A percentile compares a stretch with the other conserved stretches of the same genome.
Evolutionary conservation across 108 stramenopile genomes (phyloP).

Genomic region (Tribonema minus): DNA sequence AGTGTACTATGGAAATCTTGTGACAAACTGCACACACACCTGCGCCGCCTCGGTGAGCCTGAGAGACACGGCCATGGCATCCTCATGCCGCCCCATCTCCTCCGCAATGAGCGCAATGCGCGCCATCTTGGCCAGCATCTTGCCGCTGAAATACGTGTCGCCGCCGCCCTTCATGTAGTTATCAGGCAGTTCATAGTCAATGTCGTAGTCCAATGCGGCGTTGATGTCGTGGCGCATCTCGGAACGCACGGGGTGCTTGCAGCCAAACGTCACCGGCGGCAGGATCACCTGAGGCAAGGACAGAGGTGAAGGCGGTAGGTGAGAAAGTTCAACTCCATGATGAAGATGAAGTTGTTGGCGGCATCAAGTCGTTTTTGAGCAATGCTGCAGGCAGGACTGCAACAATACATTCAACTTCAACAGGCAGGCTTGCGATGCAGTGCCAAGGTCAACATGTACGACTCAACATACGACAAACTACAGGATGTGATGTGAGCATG

Average conservation of each 20-base stretch:
- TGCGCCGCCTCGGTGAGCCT: conserved; percentile 5
- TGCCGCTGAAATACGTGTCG: conserved; percentile 91
- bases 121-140: conserved; percentile 80
- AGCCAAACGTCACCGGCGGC: conserved; percentile 17
- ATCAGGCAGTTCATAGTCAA: conserved; percentile 60
- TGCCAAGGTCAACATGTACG: no score
- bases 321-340: no score
- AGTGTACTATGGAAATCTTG: no score
- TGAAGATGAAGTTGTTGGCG: no score
- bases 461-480: no score
- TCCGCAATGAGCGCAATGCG: conserved; percentile 74
- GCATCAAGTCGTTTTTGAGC: no score
- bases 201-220: conserved; percentile 17
- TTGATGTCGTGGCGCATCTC: conserved; percentile 30
- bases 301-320: no score
- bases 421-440: conserved; percentile 1
- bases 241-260: conserved; percentile 1
- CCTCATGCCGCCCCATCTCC: conserved; percentile 56
- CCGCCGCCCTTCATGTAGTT: conserved; percentile 79
- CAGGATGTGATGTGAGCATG: no score
- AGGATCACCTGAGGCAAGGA: neutral
- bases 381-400: neutral
- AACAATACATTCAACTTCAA: no score
- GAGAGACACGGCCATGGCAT: neutral
- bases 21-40: no score